Conservation (phyloP, 768 basidiomycete species). For the Psilocybe tampanensis region DNA sequence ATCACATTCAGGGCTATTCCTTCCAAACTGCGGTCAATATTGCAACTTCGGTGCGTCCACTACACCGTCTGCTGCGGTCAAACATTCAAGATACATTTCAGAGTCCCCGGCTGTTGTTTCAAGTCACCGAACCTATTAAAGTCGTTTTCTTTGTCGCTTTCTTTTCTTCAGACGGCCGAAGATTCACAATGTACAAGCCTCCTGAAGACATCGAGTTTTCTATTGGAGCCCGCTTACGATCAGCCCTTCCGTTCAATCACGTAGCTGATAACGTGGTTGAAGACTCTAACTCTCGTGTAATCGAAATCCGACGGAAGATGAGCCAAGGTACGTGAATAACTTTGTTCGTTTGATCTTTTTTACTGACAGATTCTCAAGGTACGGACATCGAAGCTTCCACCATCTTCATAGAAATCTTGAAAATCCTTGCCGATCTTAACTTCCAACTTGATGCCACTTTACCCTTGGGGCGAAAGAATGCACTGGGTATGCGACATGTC, state of each 20-base stretch:
- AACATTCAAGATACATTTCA: conserved; percentile 24
- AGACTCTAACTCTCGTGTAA: conserved; percentile 48
- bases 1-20: conserved; percentile 60
- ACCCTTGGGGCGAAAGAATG: conserved; percentile 53
- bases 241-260: conserved; percentile 36
- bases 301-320: conserved; percentile 53
- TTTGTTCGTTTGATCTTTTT: not conserved
- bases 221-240: conserved; percentile 40
- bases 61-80: not conserved
- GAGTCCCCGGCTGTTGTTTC: conserved; percentile 72
- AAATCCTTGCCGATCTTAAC: conserved; percentile 55
- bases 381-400: conserved; percentile 50
- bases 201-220: conserved; percentile 44
- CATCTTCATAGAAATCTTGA: conserved; percentile 65
- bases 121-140: conserved; percentile 42
- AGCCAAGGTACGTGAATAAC: conserved; percentile 19
- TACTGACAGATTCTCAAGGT: conserved; percentile 26
- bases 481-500: conserved; percentile 45
- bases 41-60: conserved; percentile 48
- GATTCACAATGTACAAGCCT: conserved; percentile 50
- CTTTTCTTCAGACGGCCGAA: conserved; percentile 62
- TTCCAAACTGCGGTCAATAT: conserved; percentile 66
- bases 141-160: conserved; percentile 67
- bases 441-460: conserved; percentile 70
- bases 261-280: conserved; percentile 43